Evolutionary conservation across 768 basidiomycete genomes (phyloP).

Genomic region (Pisolithus albus): DNA sequence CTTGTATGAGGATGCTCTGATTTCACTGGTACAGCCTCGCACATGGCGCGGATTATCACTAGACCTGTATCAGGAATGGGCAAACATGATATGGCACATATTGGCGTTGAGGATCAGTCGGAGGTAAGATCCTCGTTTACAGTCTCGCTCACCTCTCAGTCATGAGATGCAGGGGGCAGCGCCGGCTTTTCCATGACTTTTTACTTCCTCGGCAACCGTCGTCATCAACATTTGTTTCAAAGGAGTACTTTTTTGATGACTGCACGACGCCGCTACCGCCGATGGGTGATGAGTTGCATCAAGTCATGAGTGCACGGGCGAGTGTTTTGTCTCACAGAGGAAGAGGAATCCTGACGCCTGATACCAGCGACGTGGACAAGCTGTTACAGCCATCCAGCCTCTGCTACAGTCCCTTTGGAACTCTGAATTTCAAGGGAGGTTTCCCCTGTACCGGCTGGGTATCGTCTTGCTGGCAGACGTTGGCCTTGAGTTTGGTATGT

Average conservation of each 20-base stretch:
- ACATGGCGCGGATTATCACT: conserved; percentile 65
- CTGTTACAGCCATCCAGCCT: conserved; percentile 53
- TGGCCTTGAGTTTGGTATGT: conserved; percentile 71
- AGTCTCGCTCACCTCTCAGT: not conserved
- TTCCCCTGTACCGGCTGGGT: conserved; percentile 59
- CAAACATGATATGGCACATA: conserved; percentile 71
- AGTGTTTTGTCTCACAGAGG: conserved; percentile 20
- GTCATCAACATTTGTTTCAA: conserved; percentile 43
- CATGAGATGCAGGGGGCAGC: conserved; percentile 43
- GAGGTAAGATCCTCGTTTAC: conserved; percentile 38
- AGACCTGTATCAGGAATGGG: conserved; percentile 66
- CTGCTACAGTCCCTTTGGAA: conserved; percentile 71
- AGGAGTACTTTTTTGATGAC: conserved; percentile 50
- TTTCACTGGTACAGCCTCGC: conserved; percentile 56
- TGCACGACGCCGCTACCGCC: conserved; percentile 26
- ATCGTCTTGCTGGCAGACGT: conserved; percentile 73
- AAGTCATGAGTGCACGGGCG: conserved; percentile 36
- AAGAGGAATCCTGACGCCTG: conserved; percentile 4
- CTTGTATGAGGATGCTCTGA: conserved; percentile 52
- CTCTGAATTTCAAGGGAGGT: conserved; percentile 69
- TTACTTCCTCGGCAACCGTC: conserved; percentile 53
- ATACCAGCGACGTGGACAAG: conserved; percentile 57
- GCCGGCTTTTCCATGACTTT: conserved; percentile 57
- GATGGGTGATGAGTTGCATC: conserved; percentile 37
- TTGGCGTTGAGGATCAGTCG: conserved; percentile 62